Evolutionary conservation across 2,329 filamentous ascomycete species (phyloP).

Genomic region (Diplodia mutila): DNA sequence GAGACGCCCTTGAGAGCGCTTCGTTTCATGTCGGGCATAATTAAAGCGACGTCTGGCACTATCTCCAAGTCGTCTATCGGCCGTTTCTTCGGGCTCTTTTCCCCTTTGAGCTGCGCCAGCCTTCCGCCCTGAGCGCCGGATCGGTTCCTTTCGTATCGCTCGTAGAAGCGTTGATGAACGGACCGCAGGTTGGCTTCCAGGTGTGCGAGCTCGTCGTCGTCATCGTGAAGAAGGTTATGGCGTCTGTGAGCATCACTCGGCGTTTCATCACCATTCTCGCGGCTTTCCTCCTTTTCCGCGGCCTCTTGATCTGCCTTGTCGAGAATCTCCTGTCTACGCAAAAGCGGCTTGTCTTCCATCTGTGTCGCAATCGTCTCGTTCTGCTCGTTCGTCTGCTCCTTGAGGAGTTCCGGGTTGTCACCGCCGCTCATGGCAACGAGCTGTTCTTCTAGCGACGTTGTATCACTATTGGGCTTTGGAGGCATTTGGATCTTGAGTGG

Average conservation of each 20-base stretch:
- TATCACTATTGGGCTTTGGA: slow-evolving; percentile 46
- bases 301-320: slow-evolving; percentile 79
- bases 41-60: slow-evolving; percentile 81
- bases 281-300: slow-evolving; percentile 56
- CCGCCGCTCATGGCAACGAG: slow-evolving; percentile 75
- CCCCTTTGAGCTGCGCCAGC: slow-evolving; percentile 56
- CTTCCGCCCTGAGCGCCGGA: slow-evolving; percentile 49
- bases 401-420: slow-evolving; percentile 68
- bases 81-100: slow-evolving; percentile 54
- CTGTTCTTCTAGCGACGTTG: slow-evolving; percentile 70
- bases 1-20: slow-evolving; percentile 73
- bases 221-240: slow-evolving; percentile 83
- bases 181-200: slow-evolving; percentile 75
- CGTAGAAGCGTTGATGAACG: slow-evolving; percentile 80
- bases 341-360: slow-evolving; percentile 80
- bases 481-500: slow-evolving; percentile 24
- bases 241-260: slow-evolving; percentile 50
- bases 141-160: slow-evolving; percentile 70
- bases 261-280: slow-evolving; percentile 44
- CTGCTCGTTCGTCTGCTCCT: slow-evolving; percentile 81
- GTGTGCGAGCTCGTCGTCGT: slow-evolving; percentile 79
- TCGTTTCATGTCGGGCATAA: slow-evolving; percentile 82
- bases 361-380: slow-evolving; percentile 87
- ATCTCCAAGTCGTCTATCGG: slow-evolving; percentile 55
- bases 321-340: slow-evolving; percentile 90